Evolutionary conservation across 2,329 filamentous ascomycete genomes (phyloP).

Genomic region (Trichoderma koningii): DNA sequence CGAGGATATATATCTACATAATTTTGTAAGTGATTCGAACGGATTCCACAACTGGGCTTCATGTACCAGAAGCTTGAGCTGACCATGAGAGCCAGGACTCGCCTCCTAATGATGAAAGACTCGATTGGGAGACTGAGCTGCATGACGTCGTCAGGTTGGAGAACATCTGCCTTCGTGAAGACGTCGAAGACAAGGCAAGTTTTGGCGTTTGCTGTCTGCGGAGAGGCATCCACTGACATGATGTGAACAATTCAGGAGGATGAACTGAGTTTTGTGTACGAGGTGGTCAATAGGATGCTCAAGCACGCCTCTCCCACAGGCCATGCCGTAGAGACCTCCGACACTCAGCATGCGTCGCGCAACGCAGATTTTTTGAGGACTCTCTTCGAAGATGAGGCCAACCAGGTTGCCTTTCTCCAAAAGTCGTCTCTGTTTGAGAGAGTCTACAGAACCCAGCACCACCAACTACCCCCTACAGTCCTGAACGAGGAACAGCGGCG

Average conservation of each 20-base stretch:
- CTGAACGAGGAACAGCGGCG: conserved; percentile 49
- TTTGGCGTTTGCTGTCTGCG: not conserved
- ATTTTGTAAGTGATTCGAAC: conserved; percentile 48
- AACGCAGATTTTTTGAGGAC: conserved; percentile 49
- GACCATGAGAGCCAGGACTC: conserved; percentile 27
- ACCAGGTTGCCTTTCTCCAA: conserved; percentile 62
- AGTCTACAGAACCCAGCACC: conserved; percentile 36
- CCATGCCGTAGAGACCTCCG: conserved; percentile 36
- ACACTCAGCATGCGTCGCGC: conserved; percentile 49
- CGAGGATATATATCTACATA: conserved; percentile 61
- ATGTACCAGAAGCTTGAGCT: not conserved
- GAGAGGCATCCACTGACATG: not conserved
- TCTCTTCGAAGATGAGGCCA: conserved; percentile 51
- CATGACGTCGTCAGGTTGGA: conserved; percentile 49
- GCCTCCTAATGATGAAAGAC: conserved; percentile 37
- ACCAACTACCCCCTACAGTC: not conserved
- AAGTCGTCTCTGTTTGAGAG: conserved; percentile 64
- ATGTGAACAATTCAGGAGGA: conserved; percentile 37
- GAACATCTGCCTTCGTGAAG: conserved; percentile 43
- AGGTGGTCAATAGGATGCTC: conserved; percentile 50
- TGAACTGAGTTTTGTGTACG: conserved; percentile 52
- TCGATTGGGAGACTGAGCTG: conserved; percentile 49
- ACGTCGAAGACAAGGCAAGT: conserved; percentile 46
- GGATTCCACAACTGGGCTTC: not conserved
- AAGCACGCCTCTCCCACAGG: conserved; percentile 45